Evolutionary conservation across 768 basidiomycete genomes (phyloP).

Genomic region (Psilocybe tampanensis): DNA sequence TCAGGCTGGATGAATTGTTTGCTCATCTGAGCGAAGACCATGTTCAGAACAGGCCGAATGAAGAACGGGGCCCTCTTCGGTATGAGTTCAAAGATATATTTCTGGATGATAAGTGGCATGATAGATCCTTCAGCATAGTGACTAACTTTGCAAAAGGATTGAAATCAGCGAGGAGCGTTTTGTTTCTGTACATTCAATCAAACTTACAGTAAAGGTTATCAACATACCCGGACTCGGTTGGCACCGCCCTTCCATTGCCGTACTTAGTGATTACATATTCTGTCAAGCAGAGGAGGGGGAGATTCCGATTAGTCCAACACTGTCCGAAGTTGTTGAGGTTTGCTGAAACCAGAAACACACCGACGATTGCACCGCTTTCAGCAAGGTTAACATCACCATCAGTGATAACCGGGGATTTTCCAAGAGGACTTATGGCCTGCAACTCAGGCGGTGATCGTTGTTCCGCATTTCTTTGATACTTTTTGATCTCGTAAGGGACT

Average conservation of each 20-base stretch:
- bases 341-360: slow-evolving; percentile 22
- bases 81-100: slow-evolving; percentile 31
- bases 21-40: slow-evolving; percentile 29
- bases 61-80: slow-evolving; percentile 36
- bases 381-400: slow-evolving; percentile 44
- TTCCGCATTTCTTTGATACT: slow-evolving; percentile 34
- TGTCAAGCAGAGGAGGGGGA: slow-evolving; percentile 8
- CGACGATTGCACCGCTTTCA: slow-evolving; percentile 44
- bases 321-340: background rate
- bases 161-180: background rate
- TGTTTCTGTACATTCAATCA: background rate
- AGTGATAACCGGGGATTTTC: slow-evolving; percentile 49
- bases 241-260: slow-evolving; percentile 32
- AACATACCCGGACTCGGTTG: slow-evolving; percentile 29
- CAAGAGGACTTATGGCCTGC: slow-evolving; percentile 40
- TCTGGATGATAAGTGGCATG: slow-evolving; percentile 41
- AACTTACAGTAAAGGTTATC: slow-evolving; percentile 39
- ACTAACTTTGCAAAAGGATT: slow-evolving; percentile 24
- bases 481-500: slow-evolving; percentile 45
- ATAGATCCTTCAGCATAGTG: slow-evolving; percentile 46
- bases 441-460: slow-evolving; percentile 40
- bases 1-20: slow-evolving; percentile 26
- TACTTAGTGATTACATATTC: slow-evolving; percentile 47
- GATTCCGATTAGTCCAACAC: too few species aligned
- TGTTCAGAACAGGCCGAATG: slow-evolving; percentile 34